phyloP scores from a whole-genome alignment of 73 alveolate genomes.

The Breviolum minutum region DNA sequence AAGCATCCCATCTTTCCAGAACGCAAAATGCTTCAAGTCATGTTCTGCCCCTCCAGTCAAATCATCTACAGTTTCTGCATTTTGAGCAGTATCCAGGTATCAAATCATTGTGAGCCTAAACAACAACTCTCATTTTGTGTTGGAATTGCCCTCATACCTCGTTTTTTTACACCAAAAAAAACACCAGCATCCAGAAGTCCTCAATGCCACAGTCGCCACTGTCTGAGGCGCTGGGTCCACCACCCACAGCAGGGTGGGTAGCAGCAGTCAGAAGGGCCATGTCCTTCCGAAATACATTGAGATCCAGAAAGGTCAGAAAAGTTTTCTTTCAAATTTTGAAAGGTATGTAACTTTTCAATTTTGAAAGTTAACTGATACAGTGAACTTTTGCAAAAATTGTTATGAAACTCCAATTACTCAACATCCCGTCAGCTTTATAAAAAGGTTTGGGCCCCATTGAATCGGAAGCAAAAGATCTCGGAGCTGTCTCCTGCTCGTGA shows the following conservation, averaged over 20 bases:
- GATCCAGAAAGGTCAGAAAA: too few species aligned
- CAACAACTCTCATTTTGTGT: not conserved
- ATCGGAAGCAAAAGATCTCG: not conserved
- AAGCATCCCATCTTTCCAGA: not conserved
- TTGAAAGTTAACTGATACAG: too few species aligned
- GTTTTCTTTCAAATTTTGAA: too few species aligned
- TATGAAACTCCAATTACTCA: too few species aligned
- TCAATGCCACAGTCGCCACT: slow-evolving; percentile 64
- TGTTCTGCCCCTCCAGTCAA: not conserved
- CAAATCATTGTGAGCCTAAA: too few species aligned
- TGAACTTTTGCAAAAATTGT: too few species aligned
- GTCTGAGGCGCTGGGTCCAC: slow-evolving; percentile 56
- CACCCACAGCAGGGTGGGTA: slow-evolving; percentile 43
- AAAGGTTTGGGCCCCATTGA: too few species aligned
- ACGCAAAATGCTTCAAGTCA: not conserved
- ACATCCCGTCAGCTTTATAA: too few species aligned
- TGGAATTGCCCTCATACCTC: not conserved
- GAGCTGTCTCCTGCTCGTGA: not conserved
- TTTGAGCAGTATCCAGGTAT: not conserved
- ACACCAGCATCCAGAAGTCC: not conserved
- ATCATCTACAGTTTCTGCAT: not conserved
- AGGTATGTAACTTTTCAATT: too few species aligned
- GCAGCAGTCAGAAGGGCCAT: slow-evolving; percentile 11
- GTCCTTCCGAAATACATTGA: not conserved
- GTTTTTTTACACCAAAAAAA: not conserved